Base-by-base conservation (phyloP, 2,329 filamentous ascomycete species). In the Xylaria sp. region DNA sequence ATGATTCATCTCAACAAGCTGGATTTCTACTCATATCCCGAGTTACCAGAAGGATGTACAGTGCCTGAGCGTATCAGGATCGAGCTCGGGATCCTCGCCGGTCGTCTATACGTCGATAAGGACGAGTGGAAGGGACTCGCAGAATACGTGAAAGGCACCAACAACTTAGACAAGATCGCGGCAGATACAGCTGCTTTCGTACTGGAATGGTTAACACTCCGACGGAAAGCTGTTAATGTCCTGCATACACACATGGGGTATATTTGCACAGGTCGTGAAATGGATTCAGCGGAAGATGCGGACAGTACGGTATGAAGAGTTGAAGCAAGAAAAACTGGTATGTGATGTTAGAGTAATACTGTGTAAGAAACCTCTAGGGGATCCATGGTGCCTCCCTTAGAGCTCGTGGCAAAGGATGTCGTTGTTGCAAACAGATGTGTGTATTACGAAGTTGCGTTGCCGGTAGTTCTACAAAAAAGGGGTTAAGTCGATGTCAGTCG, bases 1-100 rank as follows among this genome's bases (percentile, higher is more conserved):
- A 92, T 92, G 89, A 73, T 86, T 0, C 78, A 82, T 1, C 91
- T 92, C 77, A 87, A 89, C 71, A 71, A 74, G 0, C 78, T 92
- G 0, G 71, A 74, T 0, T 91, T 85, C 73, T 88, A 87, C 71
- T 79, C 83, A 0, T 77, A 88, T 0, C 90, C 90, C 0, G 37
- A 76, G 0, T 76, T 89, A 0, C 82, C 85, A 0, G 1, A 50
- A 0, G 65, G 70, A 0, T 83, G 82, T 28, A 28, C 28, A 1
- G 77, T 85, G 0, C 89, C 90, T 0, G 28, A 69, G 0, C 90
- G 86, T 86, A 78, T 92, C 0, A 80, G 76, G 0, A 80, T 89
- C 1, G 87, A 92, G 72, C 73, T 92, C 0, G 89, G 90, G 0
- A 82, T 92, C 4, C 80, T 91, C 34, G 80, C 87, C 0, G 90